Evolutionary conservation across 805 yeast genomes (phyloP).

Genomic region (Ogataea haglerorum): DNA sequence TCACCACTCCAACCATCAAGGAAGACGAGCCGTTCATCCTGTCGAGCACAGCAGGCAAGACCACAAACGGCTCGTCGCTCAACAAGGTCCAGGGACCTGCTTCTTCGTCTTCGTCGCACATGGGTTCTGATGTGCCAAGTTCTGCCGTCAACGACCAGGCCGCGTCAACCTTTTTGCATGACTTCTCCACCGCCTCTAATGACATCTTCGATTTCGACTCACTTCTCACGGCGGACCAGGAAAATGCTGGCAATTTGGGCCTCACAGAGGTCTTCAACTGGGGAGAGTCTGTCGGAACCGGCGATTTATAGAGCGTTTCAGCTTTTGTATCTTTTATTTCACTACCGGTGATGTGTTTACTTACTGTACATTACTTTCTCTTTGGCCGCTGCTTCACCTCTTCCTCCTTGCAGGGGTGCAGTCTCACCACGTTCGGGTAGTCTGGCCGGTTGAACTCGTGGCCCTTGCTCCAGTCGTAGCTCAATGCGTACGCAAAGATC

Average conservation of each 20-base stretch:
- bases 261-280: constrained; percentile 36
- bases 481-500: constrained; percentile 84
- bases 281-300: constrained; percentile 42
- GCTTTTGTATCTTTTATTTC: constrained; percentile 7
- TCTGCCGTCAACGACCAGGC: constrained; percentile 16
- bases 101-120: constrained; percentile 12
- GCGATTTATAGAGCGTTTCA: constrained; percentile 24
- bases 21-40: constrained; percentile 25
- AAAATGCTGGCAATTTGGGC: constrained; percentile 33
- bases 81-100: background rate
- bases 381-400: constrained; percentile 66
- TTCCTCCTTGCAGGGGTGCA: constrained; percentile 82
- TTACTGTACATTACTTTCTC: constrained; percentile 22
- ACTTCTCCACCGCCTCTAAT: constrained; percentile 35
- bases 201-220: constrained; percentile 44
- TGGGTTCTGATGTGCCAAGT: constrained; percentile 16
- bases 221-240: constrained; percentile 40
- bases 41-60: constrained; percentile 6
- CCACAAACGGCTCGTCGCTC: constrained; percentile 5
- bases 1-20: constrained; percentile 28
- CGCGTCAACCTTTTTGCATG: constrained; percentile 24
- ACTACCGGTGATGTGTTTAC: background rate
- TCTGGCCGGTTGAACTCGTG: constrained; percentile 71
- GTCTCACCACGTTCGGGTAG: constrained; percentile 68
- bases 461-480: constrained; percentile 97